Percentiles rank a stretch among this genome's conserved stretches.
phyloP scores from a whole-genome alignment of 1,284 basidiomycete species.

The Malassezia caprae region DNA sequence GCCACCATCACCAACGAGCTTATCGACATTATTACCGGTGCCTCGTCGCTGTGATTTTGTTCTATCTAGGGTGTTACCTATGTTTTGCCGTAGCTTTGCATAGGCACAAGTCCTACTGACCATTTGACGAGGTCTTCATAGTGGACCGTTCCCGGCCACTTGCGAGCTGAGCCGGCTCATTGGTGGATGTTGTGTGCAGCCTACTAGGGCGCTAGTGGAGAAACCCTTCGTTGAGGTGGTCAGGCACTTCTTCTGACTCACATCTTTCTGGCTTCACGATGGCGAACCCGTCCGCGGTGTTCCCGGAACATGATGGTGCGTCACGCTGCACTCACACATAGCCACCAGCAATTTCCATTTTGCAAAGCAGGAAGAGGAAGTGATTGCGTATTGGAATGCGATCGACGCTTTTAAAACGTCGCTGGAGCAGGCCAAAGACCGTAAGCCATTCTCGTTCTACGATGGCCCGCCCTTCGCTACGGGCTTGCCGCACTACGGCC shows the following conservation, averaged over 20 bases:
- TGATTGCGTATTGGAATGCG: conserved; percentile 82
- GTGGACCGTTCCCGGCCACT: neutral
- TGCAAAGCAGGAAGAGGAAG: conserved; percentile 81
- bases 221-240: neutral
- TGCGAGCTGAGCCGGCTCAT: neutral
- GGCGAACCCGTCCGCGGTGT: conserved; percentile 9
- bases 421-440: conserved; percentile 78
- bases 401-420: conserved; percentile 97
- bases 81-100: neutral
- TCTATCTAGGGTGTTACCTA: neutral
- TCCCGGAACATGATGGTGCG: conserved; percentile 18
- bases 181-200: neutral
- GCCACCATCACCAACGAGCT: conserved; percentile 93
- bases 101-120: neutral
- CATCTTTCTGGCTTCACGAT: conserved; percentile 1
- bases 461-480: conserved; percentile 98
- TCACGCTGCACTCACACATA: neutral
- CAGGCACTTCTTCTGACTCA: neutral
- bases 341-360: conserved; percentile 70
- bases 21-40: conserved; percentile 87
- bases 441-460: conserved; percentile 85
- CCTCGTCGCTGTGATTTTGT: conserved; percentile 47
- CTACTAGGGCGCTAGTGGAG: neutral
- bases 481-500: conserved; percentile 87
- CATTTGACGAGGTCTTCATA: neutral